phyloP scores from a whole-genome alignment of 345 rosid genomes.

The Lumnitzera racemosa region DNA sequence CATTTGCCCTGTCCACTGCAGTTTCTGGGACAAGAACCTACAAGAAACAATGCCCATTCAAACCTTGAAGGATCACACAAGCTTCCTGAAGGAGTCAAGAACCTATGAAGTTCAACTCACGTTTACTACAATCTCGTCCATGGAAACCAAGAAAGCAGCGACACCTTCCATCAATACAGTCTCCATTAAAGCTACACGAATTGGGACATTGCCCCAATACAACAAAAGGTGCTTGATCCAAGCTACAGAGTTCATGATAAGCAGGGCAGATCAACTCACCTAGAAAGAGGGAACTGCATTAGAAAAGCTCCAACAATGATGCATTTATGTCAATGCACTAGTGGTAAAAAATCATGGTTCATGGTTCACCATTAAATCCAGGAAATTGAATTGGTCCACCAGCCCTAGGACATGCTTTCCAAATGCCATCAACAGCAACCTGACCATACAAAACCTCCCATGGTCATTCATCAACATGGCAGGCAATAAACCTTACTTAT shows the following conservation, averaged over 20 bases:
- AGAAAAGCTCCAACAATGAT: neutral
- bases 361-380: conserved; percentile 22
- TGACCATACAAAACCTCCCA: conserved; percentile 15
- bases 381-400: conserved; percentile 91
- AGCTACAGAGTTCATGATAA: conserved; percentile 82
- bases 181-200: conserved; percentile 87
- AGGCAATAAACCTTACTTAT: too few species aligned
- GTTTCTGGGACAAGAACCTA: conserved; percentile 85
- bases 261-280: conserved; percentile 93
- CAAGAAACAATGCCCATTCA: conserved; percentile 2
- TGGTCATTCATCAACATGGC: too few species aligned
- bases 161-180: conserved; percentile 83
- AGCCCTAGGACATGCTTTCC: conserved; percentile 83
- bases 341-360: neutral
- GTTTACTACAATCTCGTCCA: conserved; percentile 78
- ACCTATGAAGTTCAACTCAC: conserved; percentile 31
- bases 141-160: conserved; percentile 83
- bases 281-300: conserved; percentile 23
- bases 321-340: neutral
- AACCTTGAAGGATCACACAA: neutral
- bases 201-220: conserved; percentile 69
- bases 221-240: conserved; percentile 22
- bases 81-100: neutral
- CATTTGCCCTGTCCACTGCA: conserved; percentile 83
- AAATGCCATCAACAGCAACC: conserved; percentile 97